phyloP scores from a whole-genome alignment of 2,329 filamentous ascomycete genomes.

The Ceratocystis cacaofunesta region DNA sequence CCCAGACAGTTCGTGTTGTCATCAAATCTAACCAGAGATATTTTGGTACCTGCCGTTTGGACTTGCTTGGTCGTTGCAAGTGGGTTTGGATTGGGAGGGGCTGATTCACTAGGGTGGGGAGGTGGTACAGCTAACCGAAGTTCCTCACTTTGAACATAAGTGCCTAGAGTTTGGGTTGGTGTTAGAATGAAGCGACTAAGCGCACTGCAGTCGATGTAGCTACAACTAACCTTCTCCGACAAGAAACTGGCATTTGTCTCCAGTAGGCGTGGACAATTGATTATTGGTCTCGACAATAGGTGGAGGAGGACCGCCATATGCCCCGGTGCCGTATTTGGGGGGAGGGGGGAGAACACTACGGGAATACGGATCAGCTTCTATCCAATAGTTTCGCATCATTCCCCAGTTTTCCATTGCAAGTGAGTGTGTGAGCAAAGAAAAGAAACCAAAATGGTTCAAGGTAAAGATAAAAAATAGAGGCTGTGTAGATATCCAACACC shows the following conservation, averaged over 20 bases:
- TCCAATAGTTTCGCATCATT: constrained; percentile 14
- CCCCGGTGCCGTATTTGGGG: constrained; percentile 63
- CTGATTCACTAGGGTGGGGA: constrained; percentile 86
- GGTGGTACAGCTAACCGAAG: constrained; percentile 85
- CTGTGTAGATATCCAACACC: background rate
- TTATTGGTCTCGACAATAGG: constrained; percentile 92
- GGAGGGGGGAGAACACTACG: constrained; percentile 70
- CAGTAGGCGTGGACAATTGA: constrained; percentile 61
- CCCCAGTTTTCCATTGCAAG: constrained; percentile 14
- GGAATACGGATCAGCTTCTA: constrained; percentile 10
- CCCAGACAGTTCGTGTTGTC: constrained; percentile 40
- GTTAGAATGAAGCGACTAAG: background rate
- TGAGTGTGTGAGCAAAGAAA: background rate
- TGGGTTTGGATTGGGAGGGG: constrained; percentile 75
- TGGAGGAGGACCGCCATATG: constrained; percentile 45
- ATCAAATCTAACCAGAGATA: constrained; percentile 63
- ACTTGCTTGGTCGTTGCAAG: constrained; percentile 72
- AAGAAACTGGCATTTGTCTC: constrained; percentile 75
- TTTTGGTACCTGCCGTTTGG: constrained; percentile 69
- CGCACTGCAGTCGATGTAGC: background rate
- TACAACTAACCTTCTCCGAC: constrained; percentile 65
- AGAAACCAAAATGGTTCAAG: background rate
- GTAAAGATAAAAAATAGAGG: background rate
- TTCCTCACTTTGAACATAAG: constrained; percentile 81
- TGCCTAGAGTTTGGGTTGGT: constrained; percentile 40